Conservation (phyloP, 176 grass and related monocot species). For the Stipa capillata region DNA sequence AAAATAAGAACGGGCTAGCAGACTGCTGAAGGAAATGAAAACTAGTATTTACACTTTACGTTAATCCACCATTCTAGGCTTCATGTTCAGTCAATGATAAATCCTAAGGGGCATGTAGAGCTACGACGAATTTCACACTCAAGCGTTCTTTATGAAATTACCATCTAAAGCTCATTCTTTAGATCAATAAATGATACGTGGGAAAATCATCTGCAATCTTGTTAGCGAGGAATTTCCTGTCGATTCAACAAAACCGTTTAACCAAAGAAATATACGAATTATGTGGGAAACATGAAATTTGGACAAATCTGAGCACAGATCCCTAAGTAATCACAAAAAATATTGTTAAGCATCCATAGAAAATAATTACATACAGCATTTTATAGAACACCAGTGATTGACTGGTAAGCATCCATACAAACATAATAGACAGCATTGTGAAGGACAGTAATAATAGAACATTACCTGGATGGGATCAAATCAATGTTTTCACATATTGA, state of each 20-base stretch:
- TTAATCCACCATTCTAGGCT: neutral
- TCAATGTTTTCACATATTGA: constrained; percentile 63
- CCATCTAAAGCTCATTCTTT: neutral
- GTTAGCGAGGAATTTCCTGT: neutral
- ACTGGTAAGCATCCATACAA: neutral
- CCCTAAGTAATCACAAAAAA: neutral
- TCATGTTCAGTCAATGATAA: neutral
- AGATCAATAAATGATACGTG: neutral
- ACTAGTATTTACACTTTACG: neutral
- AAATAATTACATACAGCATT: neutral
- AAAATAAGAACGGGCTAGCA: neutral
- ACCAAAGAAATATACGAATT: neutral
- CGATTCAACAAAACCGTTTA: neutral
- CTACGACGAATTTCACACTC: neutral
- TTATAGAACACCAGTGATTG: neutral
- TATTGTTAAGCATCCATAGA: neutral
- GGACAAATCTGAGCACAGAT: neutral
- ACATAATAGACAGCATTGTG: neutral
- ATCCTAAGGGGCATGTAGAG: neutral
- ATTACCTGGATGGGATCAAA: constrained; percentile 33
- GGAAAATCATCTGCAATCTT: neutral
- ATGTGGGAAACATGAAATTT: neutral
- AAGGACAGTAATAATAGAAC: neutral
- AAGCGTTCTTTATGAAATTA: neutral
- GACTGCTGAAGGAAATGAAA: neutral